Evolutionary conservation across 257 asterid species (phyloP).

Genomic region (Nicotiana attenuata): DNA sequence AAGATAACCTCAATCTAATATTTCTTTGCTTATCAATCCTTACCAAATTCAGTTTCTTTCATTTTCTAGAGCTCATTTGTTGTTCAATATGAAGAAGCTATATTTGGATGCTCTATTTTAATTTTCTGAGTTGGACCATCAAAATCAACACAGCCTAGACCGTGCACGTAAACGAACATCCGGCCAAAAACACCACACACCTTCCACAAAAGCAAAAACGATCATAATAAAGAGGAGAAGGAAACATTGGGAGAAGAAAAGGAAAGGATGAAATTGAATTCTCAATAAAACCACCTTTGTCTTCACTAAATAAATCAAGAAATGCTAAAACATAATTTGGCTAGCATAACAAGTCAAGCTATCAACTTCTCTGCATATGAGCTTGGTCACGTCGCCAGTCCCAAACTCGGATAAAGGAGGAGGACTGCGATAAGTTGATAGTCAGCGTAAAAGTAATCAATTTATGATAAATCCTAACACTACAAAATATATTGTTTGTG

Average conservation of each 20-base stretch:
- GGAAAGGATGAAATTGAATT: not conserved
- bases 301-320: not conserved
- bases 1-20: not conserved
- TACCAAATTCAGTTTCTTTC: conserved; percentile 26
- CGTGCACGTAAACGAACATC: too few species aligned
- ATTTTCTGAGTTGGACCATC: not conserved
- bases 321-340: not conserved
- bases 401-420: too few species aligned
- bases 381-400: too few species aligned
- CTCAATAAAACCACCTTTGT: not conserved
- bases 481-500: too few species aligned
- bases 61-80: not conserved
- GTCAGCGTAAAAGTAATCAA: too few species aligned
- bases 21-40: conserved; percentile 21
- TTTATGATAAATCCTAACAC: too few species aligned
- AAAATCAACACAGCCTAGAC: not conserved
- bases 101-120: not conserved
- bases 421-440: too few species aligned
- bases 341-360: too few species aligned
- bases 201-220: not conserved
- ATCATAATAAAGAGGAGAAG: not conserved
- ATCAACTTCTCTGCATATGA: too few species aligned
- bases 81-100: not conserved
- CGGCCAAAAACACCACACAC: not conserved
- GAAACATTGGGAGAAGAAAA: not conserved